Evolutionary conservation across 305 asterid genomes (phyloP), one percentile per base, ranked within the genome.

Genomic region (Fraxinus nigra): DNA sequence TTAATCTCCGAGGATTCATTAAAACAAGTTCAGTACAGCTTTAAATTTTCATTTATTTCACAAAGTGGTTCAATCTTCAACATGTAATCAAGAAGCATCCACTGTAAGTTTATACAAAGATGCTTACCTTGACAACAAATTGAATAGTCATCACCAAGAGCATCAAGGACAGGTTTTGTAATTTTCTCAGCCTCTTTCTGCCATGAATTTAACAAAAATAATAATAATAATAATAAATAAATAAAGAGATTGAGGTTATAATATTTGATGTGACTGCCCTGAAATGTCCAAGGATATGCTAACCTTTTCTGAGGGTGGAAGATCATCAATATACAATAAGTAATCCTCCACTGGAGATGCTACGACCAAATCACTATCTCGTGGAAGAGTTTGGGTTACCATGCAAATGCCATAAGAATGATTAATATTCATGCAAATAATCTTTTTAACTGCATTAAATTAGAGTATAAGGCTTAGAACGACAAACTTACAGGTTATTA

Each of bases 141-240:
- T 18, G 99, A 91, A 79, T 93, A 93, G 85, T 91, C 98, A 24
- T 91, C 95, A 32, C 97, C 99, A 87, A 94, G 98, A 89, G 98
- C 97, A 88, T 96, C 95, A 18, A 93, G 92, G 82, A 94, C 78
- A 75, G 93, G 86, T 84, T 85, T 84, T 77, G 97, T 89, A 63
- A 87, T 84, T 83, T 82, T 90, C 86, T 92, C 97, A 84, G 93
- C 98, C 82, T 90, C 86, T 87, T 89, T 83, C 99, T 94, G 91
- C 77, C 85, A 85, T 38, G 82, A 79, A 80, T 75, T 59, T 73
- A 46, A 18, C 65, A 5, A 5, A 54, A 54, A 54, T 6, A 34
- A 30, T 30, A 35, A 34, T 4, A 34, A 34, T 4, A 34, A 4
- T 32, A 30, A 34, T 11, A 40, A 43, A 46, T 2, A 80, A 26